Conservation (phyloP, 192 early-diverging fungal species). For the Piromyces finnis region DNA sequence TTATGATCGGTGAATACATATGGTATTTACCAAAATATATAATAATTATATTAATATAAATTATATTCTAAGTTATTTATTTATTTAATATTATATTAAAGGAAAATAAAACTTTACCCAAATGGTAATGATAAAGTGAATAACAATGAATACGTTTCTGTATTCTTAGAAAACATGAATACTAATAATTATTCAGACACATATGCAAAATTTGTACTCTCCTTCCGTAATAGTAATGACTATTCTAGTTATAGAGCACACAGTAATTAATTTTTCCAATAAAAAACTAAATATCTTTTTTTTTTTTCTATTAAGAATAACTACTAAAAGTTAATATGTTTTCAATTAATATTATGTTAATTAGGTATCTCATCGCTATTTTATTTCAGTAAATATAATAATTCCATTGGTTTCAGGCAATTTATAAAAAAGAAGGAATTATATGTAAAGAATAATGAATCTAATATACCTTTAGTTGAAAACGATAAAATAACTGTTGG, state of each 20-base stretch:
- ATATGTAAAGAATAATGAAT: neutral
- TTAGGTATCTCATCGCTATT: neutral
- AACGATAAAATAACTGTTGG: neutral
- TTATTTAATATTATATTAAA: too few relatives aligned
- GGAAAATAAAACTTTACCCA: neutral
- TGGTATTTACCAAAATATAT: too few relatives aligned
- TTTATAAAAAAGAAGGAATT: neutral
- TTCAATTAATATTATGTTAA: neutral
- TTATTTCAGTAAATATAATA: neutral
- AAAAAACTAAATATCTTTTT: too few relatives aligned
- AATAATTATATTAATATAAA: too few relatives aligned
- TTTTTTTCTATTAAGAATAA: too few relatives aligned
- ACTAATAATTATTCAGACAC: neutral
- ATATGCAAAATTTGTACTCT: neutral
- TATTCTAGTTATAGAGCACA: neutral
- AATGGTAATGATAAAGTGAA: neutral
- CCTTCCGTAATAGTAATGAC: neutral
- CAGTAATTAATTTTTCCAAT: neutral
- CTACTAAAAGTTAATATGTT: too few relatives aligned
- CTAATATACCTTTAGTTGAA: neutral
- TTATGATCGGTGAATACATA: neutral
- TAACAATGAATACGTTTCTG: neutral
- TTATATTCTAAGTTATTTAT: too few relatives aligned
- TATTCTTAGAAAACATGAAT: neutral
- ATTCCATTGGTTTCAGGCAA: neutral